Evolutionary conservation across 129 eudicot species (phyloP).

Genomic region (Calendula officinalis): DNA sequence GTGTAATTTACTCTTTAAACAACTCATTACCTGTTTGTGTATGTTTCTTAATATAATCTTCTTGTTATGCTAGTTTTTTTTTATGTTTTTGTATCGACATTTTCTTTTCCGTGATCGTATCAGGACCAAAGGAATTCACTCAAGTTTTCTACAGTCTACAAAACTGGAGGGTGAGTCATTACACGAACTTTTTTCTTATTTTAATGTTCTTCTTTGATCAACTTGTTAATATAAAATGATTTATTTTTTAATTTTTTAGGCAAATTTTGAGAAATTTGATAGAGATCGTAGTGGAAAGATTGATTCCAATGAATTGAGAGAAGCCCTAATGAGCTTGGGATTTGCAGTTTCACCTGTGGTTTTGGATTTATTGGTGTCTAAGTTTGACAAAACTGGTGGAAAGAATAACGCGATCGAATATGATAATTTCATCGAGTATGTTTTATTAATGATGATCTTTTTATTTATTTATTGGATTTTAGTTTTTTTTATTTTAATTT

Average conservation of each 20-base stretch:
- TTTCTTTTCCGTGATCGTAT: constrained; percentile 9
- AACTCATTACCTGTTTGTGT: not conserved
- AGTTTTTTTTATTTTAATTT: not conserved
- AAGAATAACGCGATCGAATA: constrained; percentile 74
- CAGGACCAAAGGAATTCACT: constrained; percentile 94
- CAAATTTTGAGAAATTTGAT: constrained; percentile 75
- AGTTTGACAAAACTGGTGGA: constrained; percentile 86
- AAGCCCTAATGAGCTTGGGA: constrained; percentile 80
- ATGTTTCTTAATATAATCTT: not conserved
- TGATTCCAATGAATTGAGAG: constrained; percentile 66
- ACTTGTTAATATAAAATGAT: too few species aligned
- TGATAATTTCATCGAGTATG: constrained; percentile 95
- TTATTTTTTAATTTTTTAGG: constrained; percentile 23
- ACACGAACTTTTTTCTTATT: not conserved
- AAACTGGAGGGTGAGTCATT: constrained; percentile 79
- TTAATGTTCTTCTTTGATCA: not conserved
- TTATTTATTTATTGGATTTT: not conserved
- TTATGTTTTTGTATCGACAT: constrained; percentile 10
- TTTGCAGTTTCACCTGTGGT: constrained; percentile 62
- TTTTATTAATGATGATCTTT: not conserved
- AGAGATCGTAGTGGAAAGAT: constrained; percentile 87
- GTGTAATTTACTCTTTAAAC: too few species aligned
- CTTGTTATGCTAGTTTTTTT: not conserved
- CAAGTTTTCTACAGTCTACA: constrained; percentile 77
- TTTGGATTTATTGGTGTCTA: constrained; percentile 71